These are phyloP conservation scores for Triadica sebifera DNA, from an alignment of 345 rosid species.

Conservation along the genomic window DNA sequence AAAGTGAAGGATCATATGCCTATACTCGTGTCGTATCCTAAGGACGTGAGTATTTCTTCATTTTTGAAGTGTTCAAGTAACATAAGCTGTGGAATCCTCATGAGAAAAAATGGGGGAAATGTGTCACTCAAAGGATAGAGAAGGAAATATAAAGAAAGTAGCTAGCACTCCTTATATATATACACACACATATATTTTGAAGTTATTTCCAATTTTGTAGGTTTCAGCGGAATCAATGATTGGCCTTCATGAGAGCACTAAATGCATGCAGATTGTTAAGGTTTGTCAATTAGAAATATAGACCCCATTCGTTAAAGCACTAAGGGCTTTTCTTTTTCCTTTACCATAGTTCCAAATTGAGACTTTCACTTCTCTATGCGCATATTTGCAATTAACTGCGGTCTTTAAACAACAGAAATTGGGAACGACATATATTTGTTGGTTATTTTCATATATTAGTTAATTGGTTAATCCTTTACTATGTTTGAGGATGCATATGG, in stretches of 20 bases:
- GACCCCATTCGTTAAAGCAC: background rate
- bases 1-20: too few relatives aligned
- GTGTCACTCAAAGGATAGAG: too few relatives aligned
- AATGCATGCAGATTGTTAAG: slow-evolving; percentile 92
- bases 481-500: background rate
- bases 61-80: too few relatives aligned
- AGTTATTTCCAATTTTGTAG: slow-evolving; percentile 36
- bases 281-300: slow-evolving; percentile 34
- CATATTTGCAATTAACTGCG: background rate
- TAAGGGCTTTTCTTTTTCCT: background rate
- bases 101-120: too few relatives aligned
- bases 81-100: too few relatives aligned
- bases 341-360: background rate
- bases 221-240: slow-evolving; percentile 94
- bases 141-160: too few relatives aligned
- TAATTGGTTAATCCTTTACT: slow-evolving; percentile 9
- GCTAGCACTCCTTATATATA: too few relatives aligned
- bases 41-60: too few relatives aligned
- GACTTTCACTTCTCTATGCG: slow-evolving; percentile 1
- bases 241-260: slow-evolving; percentile 95
- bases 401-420: background rate
- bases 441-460: slow-evolving; percentile 13
- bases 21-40: too few relatives aligned
- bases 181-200: background rate
- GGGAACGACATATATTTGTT: slow-evolving; percentile 5